Evolutionary conservation across 441 rosid genomes (phyloP).

Genomic region (Raphanus hybrid): DNA sequence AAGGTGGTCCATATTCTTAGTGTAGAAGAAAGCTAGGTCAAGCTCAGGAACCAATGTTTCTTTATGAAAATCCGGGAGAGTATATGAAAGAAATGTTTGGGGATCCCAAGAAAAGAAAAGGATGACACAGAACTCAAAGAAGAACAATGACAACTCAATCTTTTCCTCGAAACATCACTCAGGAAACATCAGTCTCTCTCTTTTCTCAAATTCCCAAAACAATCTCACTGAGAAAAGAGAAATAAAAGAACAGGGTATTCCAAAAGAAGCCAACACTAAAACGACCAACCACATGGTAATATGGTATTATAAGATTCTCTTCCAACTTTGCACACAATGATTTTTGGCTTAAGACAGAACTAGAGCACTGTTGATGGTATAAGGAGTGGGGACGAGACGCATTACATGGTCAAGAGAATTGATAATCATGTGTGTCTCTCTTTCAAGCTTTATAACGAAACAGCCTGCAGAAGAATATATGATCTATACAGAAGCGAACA

Average conservation of each 20-base stretch:
- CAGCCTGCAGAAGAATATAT: slow-evolving; percentile 1
- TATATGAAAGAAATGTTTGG: slow-evolving; percentile 38
- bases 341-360: slow-evolving; percentile 8
- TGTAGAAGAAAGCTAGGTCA: slow-evolving; percentile 32
- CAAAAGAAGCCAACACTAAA: slow-evolving; percentile 35
- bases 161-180: slow-evolving; percentile 37
- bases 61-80: slow-evolving; percentile 35
- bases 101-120: slow-evolving; percentile 42
- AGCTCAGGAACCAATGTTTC: slow-evolving; percentile 34
- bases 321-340: slow-evolving; percentile 20
- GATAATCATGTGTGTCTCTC: neutral
- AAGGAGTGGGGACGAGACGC: neutral
- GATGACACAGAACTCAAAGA: slow-evolving; percentile 39
- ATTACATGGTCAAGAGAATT: neutral
- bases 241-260: slow-evolving; percentile 6
- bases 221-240: slow-evolving; percentile 20
- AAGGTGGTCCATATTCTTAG: slow-evolving; percentile 25
- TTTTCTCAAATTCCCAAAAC: slow-evolving; percentile 41
- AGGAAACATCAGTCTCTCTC: slow-evolving; percentile 5
- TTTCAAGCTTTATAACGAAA: neutral
- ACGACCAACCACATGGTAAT: slow-evolving; percentile 40
- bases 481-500: neutral
- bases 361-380: neutral
- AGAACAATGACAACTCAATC: slow-evolving; percentile 40
- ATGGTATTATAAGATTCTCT: slow-evolving; percentile 25